Conservation (phyloP, 768 basidiomycete species). For the Fomitopsis serialis region DNA sequence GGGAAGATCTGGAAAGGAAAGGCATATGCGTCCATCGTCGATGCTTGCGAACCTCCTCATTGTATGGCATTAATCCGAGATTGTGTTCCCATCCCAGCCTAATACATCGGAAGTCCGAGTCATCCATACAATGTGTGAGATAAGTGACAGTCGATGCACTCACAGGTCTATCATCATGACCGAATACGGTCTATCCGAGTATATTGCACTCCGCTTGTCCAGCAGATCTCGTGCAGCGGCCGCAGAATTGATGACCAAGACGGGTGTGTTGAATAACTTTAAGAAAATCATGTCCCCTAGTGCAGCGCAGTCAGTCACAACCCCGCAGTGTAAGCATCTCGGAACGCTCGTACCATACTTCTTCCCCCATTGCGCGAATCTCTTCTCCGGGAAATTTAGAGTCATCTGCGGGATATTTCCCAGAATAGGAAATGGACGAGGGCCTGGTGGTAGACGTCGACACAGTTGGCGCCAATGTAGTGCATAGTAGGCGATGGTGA, state of each 20-base stretch:
- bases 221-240: slow-evolving; percentile 6
- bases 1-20: background rate
- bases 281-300: slow-evolving; percentile 1
- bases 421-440: too few species aligned
- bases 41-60: background rate
- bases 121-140: background rate
- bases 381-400: background rate
- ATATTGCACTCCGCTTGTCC: slow-evolving; percentile 22
- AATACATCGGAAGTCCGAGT: background rate
- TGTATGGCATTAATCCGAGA: background rate
- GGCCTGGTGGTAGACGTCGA: too few species aligned
- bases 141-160: background rate
- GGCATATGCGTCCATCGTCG: background rate
- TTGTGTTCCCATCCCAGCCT: background rate
- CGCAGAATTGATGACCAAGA: background rate
- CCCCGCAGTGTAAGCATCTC: background rate
- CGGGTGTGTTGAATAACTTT: background rate
- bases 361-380: background rate
- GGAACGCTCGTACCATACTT: background rate
- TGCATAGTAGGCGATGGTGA: too few species aligned
- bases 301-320: background rate
- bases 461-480: too few species aligned
- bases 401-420: too few species aligned
- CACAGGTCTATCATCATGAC: background rate
- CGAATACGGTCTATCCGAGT: slow-evolving; percentile 17